Base-by-base conservation (phyloP, 768 basidiomycete genomes). In the Pholiota molesta region DNA sequence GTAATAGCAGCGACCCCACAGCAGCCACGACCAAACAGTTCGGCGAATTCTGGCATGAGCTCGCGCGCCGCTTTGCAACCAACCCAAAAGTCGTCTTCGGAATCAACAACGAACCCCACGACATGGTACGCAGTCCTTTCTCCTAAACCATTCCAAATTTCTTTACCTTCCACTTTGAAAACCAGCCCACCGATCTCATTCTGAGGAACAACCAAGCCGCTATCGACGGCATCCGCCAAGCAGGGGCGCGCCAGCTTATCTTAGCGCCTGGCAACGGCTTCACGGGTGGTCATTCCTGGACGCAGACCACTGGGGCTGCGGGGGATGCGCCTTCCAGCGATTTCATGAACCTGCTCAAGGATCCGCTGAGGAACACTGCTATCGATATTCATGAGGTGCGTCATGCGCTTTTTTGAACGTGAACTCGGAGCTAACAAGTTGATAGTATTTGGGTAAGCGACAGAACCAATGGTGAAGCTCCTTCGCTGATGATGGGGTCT, bases 71-170 rank as follows among this genome's bases (percentile, higher is more conserved):
- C 10, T 82, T 82, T 62, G 70, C 64, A 0, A 54, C 62, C 33
- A 82, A 81, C 58, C 76, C 77, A 7, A 77, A 76, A 21, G 79
- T 82, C 37, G 66, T 82, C n/a, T 82, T 82, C 64, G 79, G 80
- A 3, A 76, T 81, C 45, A 80, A 80, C 68, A 82, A 82, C 65
- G 80, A 82, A 58, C 80, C 81, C 4, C 80, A 82, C 54, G 74
- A 76, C 54, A 78, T 82, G 78, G 79, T 80, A 53, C 5, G 62
- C 42, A 21, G 3, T 33, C 14, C 16, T 29, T 10, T 26, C n/a
- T 21, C 8, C 31, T 17, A 17, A 21, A 42, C 1, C 14, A 0
- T 21, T 14, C 44, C 3, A 35, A 52, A 14, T 10, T 21, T 2
- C 8, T 4, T 26, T 26, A 26, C 26, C 26, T 2, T 26, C 26